Evolutionary conservation across 371 early-diverging fungal species (phyloP).

Genomic region (Mortierella sp.): DNA sequence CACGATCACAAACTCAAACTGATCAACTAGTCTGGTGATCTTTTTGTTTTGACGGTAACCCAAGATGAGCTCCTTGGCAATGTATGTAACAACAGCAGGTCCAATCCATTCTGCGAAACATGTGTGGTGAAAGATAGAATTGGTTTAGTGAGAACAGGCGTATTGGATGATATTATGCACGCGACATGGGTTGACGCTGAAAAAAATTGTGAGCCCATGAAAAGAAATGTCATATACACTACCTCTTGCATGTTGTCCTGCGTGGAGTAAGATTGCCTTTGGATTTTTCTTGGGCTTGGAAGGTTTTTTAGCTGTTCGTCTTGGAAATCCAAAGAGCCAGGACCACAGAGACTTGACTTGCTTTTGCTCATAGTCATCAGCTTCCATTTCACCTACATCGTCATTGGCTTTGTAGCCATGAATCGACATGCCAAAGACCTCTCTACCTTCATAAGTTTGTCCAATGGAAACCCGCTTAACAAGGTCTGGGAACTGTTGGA

Average conservation of each 20-base stretch:
- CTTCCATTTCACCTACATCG: background rate
- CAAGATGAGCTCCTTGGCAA: constrained; percentile 52
- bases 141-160: background rate
- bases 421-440: constrained; percentile 59
- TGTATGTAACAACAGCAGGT: constrained; percentile 47
- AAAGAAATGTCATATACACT: background rate
- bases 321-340: constrained; percentile 15
- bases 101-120: constrained; percentile 48
- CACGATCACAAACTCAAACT: constrained; percentile 55
- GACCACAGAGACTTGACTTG: constrained; percentile 20
- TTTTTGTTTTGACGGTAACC: constrained; percentile 46
- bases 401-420: constrained; percentile 35
- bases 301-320: constrained; percentile 16
- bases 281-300: constrained; percentile 39
- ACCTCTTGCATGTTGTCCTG: constrained; percentile 58
- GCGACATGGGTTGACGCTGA: background rate
- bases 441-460: constrained; percentile 58
- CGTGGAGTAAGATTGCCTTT: constrained; percentile 37
- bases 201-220: background rate
- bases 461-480: constrained; percentile 57
- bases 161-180: background rate
- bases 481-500: constrained; percentile 48
- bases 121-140: background rate
- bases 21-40: constrained; percentile 45
- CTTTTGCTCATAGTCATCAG: background rate